Evolutionary conservation across 352 stramenopile genomes (phyloP).

Genomic region (Globisporangium apiculatum): DNA sequence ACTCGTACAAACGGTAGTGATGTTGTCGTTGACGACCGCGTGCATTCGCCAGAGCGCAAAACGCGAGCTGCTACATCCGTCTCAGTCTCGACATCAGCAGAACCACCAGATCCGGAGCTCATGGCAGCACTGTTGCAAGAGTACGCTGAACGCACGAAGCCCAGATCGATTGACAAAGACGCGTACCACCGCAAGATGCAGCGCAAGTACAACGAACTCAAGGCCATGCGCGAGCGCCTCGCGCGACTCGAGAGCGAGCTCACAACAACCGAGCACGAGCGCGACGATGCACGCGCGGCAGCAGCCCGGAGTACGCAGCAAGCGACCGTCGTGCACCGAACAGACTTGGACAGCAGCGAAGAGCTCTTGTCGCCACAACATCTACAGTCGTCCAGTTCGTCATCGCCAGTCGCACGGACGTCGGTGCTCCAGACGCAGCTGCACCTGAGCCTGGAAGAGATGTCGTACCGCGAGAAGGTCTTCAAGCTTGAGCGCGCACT

Average conservation of each 20-base stretch:
- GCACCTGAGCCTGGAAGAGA: constrained; percentile 20
- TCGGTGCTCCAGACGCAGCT: constrained; percentile 3
- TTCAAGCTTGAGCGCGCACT: constrained; percentile 54
- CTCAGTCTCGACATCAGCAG: constrained; percentile 4
- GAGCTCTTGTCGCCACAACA: not conserved
- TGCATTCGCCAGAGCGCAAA: too few relatives aligned
- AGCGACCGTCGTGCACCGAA: not conserved
- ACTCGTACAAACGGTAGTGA: constrained; percentile 5
- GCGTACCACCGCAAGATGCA: constrained; percentile 73
- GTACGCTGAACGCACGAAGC: constrained; percentile 40
- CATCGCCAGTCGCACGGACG: not conserved
- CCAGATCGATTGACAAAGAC: constrained; percentile 35
- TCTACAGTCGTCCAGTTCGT: not conserved
- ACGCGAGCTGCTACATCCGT: not conserved
- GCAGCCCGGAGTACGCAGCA: constrained; percentile 10
- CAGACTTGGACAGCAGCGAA: constrained; percentile 9
- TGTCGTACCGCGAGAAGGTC: constrained; percentile 38
- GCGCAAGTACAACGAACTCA: constrained; percentile 54
- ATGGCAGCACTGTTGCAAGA: constrained; percentile 62
- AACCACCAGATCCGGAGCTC: constrained; percentile 24
- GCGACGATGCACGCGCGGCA: constrained; percentile 24
- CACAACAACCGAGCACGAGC: constrained; percentile 20
- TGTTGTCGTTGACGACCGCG: not conserved
- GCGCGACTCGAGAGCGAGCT: constrained; percentile 39
- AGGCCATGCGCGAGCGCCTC: constrained; percentile 43